Percentiles rank a stretch among this genome's conserved stretches.
Conservation (phyloP, 345 rosid species). For the Eucalyptus victrix region DNA sequence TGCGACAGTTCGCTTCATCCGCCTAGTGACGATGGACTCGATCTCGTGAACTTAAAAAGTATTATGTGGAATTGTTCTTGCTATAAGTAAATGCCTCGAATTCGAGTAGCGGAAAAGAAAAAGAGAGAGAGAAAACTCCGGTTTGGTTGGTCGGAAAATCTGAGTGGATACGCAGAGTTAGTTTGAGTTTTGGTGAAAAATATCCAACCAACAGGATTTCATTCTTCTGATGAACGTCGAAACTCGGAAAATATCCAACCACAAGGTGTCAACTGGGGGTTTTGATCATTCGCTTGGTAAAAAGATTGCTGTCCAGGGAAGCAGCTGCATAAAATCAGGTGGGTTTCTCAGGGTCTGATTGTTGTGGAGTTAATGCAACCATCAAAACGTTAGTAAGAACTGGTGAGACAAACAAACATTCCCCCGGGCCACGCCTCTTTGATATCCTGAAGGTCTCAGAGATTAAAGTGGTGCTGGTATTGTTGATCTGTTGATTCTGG, state of each 20-base stretch:
- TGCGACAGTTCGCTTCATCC: neutral
- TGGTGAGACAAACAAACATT: neutral
- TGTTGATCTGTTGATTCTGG: neutral
- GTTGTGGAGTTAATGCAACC: neutral
- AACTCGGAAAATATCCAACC: neutral
- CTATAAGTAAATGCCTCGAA: neutral
- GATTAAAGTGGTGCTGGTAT: neutral
- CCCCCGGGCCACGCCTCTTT: neutral
- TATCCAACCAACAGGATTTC: constrained; percentile 18
- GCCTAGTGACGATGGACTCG: neutral
- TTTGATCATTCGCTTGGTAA: neutral
- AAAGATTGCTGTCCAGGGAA: neutral
- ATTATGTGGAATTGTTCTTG: neutral
- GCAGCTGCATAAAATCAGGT: neutral
- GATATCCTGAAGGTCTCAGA: neutral
- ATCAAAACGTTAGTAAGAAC: neutral
- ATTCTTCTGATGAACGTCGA: constrained; percentile 5
- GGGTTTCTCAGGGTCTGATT: neutral
- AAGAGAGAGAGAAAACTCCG: neutral
- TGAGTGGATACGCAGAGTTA: constrained; percentile 1
- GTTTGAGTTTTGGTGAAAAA: constrained; percentile 24
- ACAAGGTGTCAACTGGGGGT: neutral
- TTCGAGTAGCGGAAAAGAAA: neutral
- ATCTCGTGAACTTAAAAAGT: neutral
- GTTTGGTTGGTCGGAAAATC: constrained; percentile 18